A percentile compares a stretch with the other conserved stretches of the same genome.
Evolutionary conservation across 78 protist genomes (phyloP).

Genomic region (slime mould (Dictyostelium discoideum)): dicty_2.7 NC_007089.4:982501-983000

Average conservation of each 20-base stretch:
- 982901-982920: constrained; percentile 32
- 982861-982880: neutral
- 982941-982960: too few species aligned
- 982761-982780: neutral
- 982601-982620: neutral
- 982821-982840: neutral
- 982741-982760: constrained; percentile 18
- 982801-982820: neutral
- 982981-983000: neutral
- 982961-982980: too few species aligned
- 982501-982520: neutral
- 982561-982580: neutral
- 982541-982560: neutral
- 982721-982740: constrained; percentile 47
- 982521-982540: neutral
- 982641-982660: constrained; percentile 32
- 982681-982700: constrained; percentile 19
- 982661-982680: constrained; percentile 35
- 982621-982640: neutral
- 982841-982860: constrained; percentile 22
- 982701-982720: neutral
- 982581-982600: neutral
- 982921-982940: neutral
- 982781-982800: neutral
- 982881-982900: constrained; percentile 43